Evolutionary conservation across 148 eudicot genomes (phyloP), one percentile per base, ranked within the genome.

Genomic region (Arctostaphylos glauca): DNA sequence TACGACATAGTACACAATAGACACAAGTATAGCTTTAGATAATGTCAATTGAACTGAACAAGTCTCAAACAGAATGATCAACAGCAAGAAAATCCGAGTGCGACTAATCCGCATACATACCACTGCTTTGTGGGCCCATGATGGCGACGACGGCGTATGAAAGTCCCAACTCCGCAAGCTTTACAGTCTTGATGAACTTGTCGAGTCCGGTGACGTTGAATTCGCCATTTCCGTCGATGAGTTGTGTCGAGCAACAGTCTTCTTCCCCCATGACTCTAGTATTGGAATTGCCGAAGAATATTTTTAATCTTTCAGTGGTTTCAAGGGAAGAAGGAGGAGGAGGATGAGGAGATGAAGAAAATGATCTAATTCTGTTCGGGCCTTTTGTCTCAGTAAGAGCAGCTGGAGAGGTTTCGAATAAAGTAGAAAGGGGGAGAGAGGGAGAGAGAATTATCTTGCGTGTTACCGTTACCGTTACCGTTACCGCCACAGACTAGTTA

Each of bases 111-210:
- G 21, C 43, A 56, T 66, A 85, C 88, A 21, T 82, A 90, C 92
- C 92, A 75, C 92, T 90, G 78, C 91, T 88, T 86, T 90, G 92
- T 3, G 92, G 91, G 5, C 92, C 92, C 91, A 90, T 88, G 76
- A 90, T 90, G 3, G 92, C 86, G 67, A 88, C 91, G 67, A 90
- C 87, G 3, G 89, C 91, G 41, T 87, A 89, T 0, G 89, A 89
- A 55, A 89, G 88, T 10, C 91, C 89, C 38, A 87, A 76, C 12
- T 80, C 81, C 6, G 48, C 75, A n/a, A 89, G 86, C 56, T 89
- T 85, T 15, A 85, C 85, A 49, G 82, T 67, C 44, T 85, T 83
- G 50, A 89, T 73, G 76, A 89, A 89, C 18, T 77, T 81, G 49
- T 84, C 72, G 43, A 89, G 84, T 31, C 87, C 89, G 19, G 41